Percentiles rank a stretch among this genome's conserved stretches.
Conservation (phyloP, 75 land plant genomes). For the Larix kaempferi region DNA sequence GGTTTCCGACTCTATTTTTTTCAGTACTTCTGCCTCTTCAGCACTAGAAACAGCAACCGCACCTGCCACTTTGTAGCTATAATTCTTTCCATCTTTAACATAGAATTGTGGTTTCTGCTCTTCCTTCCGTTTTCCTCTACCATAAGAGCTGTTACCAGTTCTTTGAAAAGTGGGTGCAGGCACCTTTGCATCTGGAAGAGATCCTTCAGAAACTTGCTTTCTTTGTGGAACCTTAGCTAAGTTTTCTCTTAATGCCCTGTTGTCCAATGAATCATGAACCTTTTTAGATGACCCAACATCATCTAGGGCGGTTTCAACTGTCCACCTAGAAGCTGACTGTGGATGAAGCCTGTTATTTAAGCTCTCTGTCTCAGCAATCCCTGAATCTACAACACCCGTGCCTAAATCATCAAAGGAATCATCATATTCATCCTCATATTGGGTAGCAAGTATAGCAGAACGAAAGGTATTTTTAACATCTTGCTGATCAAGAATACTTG, state of each 20-base stretch:
- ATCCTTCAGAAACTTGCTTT: conserved; percentile 25
- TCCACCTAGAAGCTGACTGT: conserved; percentile 10
- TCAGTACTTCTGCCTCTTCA: conserved; percentile 65
- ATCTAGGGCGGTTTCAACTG: not conserved
- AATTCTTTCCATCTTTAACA: conserved; percentile 97
- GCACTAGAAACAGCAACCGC: conserved; percentile 68
- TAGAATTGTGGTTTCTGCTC: conserved; percentile 73
- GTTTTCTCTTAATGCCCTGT: not conserved
- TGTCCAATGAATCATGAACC: conserved; percentile 3
- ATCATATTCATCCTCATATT: conserved; percentile 98
- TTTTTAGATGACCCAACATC: not conserved
- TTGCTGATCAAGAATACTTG: conserved; percentile 42
- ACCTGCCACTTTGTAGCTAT: conserved; percentile 96
- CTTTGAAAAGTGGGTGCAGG: not conserved
- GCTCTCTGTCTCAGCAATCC: conserved; percentile 64
- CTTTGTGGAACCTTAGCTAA: conserved; percentile 11
- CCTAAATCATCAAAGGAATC: conserved; percentile 97
- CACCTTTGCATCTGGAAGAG: not conserved
- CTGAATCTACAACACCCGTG: conserved; percentile 49
- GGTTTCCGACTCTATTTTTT: conserved; percentile 50
- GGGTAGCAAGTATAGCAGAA: conserved; percentile 55
- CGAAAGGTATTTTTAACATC: conserved; percentile 37
- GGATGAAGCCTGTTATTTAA: conserved; percentile 27
- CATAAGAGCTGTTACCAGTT: conserved; percentile 14
- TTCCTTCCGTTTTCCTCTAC: conserved; percentile 9